Evolutionary conservation across 2,329 filamentous ascomycete genomes (phyloP).

Genomic region (Arthroderma sp.): DNA sequence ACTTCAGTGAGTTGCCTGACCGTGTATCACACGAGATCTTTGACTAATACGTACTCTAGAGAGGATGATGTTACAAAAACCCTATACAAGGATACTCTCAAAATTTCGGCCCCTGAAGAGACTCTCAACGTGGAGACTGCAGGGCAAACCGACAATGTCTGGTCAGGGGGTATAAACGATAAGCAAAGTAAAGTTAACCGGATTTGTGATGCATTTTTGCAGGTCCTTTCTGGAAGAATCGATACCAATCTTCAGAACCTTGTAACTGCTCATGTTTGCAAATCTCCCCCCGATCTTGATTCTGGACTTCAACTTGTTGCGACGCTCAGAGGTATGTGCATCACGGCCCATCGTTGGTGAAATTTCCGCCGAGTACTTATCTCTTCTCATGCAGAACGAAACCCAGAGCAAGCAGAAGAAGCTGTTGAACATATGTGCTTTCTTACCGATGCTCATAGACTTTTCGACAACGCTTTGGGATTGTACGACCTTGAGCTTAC

Average conservation of each 20-base stretch:
- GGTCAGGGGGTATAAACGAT: background rate
- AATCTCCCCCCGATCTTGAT: slow-evolving; percentile 76
- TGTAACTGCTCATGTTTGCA: slow-evolving; percentile 90
- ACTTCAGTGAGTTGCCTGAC: slow-evolving; percentile 46
- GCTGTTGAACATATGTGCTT: slow-evolving; percentile 97
- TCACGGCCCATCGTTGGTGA: background rate
- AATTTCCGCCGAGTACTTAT: background rate
- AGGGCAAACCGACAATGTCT: background rate
- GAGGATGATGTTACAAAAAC: slow-evolving; percentile 88
- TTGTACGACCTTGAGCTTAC: slow-evolving; percentile 86
- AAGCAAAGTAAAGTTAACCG: slow-evolving; percentile 58
- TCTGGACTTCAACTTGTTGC: slow-evolving; percentile 71
- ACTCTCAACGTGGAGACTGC: slow-evolving; percentile 16
- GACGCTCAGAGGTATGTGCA: slow-evolving; percentile 42
- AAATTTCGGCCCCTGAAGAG: slow-evolving; percentile 25
- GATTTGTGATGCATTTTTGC: slow-evolving; percentile 75
- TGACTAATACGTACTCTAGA: slow-evolving; percentile 21
- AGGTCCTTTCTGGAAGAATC: slow-evolving; percentile 49
- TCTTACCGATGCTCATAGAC: slow-evolving; percentile 77
- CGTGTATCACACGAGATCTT: background rate
- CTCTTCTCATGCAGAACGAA: slow-evolving; percentile 34
- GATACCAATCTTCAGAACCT: slow-evolving; percentile 69
- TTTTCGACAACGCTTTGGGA: slow-evolving; percentile 82
- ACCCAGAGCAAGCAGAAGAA: slow-evolving; percentile 62
- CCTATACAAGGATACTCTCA: slow-evolving; percentile 80